Base-by-base conservation (phyloP, 495 filamentous ascomycete genomes). In the Elaphomyces granulatus region DNA sequence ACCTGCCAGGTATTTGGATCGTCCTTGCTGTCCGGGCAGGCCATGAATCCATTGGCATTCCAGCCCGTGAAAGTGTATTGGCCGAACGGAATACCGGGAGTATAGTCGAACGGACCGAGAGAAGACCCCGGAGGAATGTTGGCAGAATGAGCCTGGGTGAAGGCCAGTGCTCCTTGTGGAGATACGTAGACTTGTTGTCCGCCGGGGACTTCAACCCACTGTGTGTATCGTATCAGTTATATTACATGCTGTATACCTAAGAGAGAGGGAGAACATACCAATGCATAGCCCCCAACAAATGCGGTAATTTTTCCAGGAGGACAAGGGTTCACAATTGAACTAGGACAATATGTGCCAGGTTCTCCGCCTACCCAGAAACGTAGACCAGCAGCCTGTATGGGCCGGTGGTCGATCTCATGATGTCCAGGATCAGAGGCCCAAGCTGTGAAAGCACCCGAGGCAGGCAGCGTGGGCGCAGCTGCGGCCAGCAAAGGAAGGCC, bases 141-240 rank as follows among this genome's bases (percentile, higher is more conserved):
- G 14, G 63, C 66, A 4, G 70, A 75, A 59, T 82, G 77, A 1
- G 77, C 68, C 32, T 56, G 59, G 2, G 75, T 78, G 64, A 73
- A 81, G 38, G 52, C 57, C 23, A 84, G 54, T 19, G 68, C 61
- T 36, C 78, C 78, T 18, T 60, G 51, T 3, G 68, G 58, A 14
- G 48, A 54, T 23, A 83, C 61, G 54, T 80, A 85, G 56, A 75
- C 66, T 41, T 59, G 57, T 48, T 83, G 77, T 16, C 80, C 78
- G 33, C 77, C 78, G 14, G 80, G 76, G 19, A 83, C 78, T 34
- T 59, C 50, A 41, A 72, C 68, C 45, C 65, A 49, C 63, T 59
- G 41, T 16, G 21, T 15, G 20, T 14, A 20, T 40, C 21, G 40
- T 52, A 45, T 43, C 36, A 26, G 21, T 21, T 12, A 8, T 34